These are phyloP conservation scores for Botrytis porri DNA, from an alignment of 2,329 filamentous ascomycete genomes.

Conservation along the genomic window DNA sequence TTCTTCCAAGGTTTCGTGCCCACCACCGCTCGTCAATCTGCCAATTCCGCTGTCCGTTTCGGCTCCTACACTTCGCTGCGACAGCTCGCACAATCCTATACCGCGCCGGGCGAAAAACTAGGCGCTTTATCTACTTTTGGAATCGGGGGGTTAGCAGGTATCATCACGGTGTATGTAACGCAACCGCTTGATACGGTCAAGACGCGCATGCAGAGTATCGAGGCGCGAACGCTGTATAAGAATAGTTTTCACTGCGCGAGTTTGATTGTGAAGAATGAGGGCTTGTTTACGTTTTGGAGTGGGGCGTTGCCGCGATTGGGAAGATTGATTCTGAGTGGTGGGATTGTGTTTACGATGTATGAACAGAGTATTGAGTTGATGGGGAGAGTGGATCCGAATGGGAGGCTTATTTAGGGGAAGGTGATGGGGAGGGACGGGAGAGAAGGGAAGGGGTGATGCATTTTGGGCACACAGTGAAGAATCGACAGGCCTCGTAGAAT, in stretches of 20 bases:
- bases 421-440: constrained; percentile 24
- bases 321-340: constrained; percentile 83
- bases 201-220: constrained; percentile 96
- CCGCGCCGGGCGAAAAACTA: constrained; percentile 90
- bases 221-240: constrained; percentile 75
- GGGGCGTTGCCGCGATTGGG: constrained; percentile 84
- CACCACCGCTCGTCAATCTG: constrained; percentile 89
- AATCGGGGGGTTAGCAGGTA: constrained; percentile 81
- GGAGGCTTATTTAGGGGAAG: constrained; percentile 66
- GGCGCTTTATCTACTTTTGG: constrained; percentile 84
- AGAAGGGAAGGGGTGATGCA: constrained; percentile 15
- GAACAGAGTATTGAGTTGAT: constrained; percentile 94
- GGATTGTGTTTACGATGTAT: constrained; percentile 98
- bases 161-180: constrained; percentile 82
- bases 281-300: constrained; percentile 87
- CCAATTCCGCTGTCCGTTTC: constrained; percentile 90
- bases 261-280: constrained; percentile 85
- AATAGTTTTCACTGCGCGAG: constrained; percentile 83
- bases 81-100: constrained; percentile 88
- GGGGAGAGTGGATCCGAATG: constrained; percentile 75
- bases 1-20: constrained; percentile 98
- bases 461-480: not conserved
- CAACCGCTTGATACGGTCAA: constrained; percentile 88
- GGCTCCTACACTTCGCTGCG: constrained; percentile 86
- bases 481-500: not conserved